Evolutionary conservation across 768 basidiomycete genomes (phyloP), one percentile per base, ranked within the genome.

Genomic region (Xerocomellus dryophilus): DNA sequence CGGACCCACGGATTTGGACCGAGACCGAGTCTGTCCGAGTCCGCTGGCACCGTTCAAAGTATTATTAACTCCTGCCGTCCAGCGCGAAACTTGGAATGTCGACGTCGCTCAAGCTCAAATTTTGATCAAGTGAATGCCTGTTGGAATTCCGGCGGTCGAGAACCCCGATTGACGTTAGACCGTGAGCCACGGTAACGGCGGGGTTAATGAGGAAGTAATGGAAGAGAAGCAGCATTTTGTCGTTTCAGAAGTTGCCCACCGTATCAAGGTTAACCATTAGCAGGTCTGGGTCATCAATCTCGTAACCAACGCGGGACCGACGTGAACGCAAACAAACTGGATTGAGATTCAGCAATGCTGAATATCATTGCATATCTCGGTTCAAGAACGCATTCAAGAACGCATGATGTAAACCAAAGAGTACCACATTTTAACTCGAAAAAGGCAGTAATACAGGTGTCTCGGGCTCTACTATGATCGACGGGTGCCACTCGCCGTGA

Each of bases 131-230:
- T 10, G 40, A 14, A 21, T 12, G 2, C 32, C 36, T 31, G 9
- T 40, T 8, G 47, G 14, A 34, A 34, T 43, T 27, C 45, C 39
- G 38, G 23, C 25, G 31, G 7, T 38, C 38, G 10, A 20, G 12
- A 38, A 50, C 40, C 45, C 56, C 55, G 57, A 42, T 32, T 56
- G 44, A 54, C 57, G 61, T 66, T 46, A 54, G 21, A 36, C 40
- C 55, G 64, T 61, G 66, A 35, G 57, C 51, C 27, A 39, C 15
- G 8, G 31, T 36, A 18, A 23, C 35, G 29, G 29, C 29, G 29
- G 29, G 29, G 2, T 29, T 29, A 25, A 25, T 25, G 23, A 25
- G 23, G n/a, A n/a, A 25, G 23, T 25, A 57, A 57, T 56, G 47
- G 54, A 53, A 62, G 54, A 46, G 65, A 62, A 60, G 57, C 41